These are phyloP conservation scores for Cytospora mali DNA, from an alignment of 2,329 filamentous ascomycete genomes.

Conservation along the genomic window DNA sequence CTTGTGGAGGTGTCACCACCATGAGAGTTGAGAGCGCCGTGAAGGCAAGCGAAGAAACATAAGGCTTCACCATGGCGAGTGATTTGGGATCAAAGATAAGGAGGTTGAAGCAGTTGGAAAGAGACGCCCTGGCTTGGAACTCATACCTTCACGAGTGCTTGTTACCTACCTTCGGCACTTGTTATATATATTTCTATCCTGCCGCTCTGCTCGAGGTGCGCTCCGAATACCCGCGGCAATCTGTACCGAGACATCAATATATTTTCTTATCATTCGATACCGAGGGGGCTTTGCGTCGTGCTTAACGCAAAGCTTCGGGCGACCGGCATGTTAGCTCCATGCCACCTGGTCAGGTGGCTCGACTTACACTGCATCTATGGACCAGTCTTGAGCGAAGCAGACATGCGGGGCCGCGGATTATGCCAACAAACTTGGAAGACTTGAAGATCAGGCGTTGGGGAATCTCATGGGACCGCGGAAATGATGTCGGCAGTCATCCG, in stretches of 20 bases:
- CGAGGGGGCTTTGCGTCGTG: not conserved
- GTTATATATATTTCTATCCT: not conserved
- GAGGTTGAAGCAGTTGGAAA: not conserved
- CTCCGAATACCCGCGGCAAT: not conserved
- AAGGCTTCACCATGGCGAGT: conserved; percentile 1
- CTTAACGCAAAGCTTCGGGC: not conserved
- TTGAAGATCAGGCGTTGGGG: conserved; percentile 10
- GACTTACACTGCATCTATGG: not conserved
- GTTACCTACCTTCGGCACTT: not conserved
- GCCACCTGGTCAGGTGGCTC: not conserved
- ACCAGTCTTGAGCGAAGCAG: not conserved
- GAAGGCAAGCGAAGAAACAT: conserved; percentile 2
- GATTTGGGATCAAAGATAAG: not conserved
- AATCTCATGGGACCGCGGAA: conserved; percentile 10
- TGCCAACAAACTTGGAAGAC: not conserved
- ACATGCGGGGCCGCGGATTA: not conserved
- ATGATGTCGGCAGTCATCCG: conserved; percentile 11
- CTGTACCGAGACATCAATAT: conserved; percentile 9
- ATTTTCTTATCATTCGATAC: not conserved
- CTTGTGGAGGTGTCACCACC: not conserved
- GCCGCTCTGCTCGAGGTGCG: not conserved
- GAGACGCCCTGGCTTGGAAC: not conserved
- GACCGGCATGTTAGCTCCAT: not conserved
- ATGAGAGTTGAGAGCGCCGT: conserved; percentile 11
- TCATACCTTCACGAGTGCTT: not conserved